Base-by-base conservation (phyloP, 2,329 filamentous ascomycete genomes). In the Aspergillus sp. region DNA sequence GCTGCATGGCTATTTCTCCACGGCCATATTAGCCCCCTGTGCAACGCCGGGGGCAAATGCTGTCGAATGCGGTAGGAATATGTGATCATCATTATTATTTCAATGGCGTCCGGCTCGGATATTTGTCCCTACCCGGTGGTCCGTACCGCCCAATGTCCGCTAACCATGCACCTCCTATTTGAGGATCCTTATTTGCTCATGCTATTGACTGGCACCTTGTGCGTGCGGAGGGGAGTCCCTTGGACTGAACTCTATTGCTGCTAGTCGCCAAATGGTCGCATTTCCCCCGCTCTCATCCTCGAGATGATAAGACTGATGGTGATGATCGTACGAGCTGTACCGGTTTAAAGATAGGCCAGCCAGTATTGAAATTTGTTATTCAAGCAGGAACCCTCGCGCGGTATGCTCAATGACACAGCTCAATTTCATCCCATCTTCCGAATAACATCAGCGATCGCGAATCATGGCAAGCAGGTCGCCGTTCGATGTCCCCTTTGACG, bases 401-500 rank as follows among this genome's bases (percentile, higher is more conserved):
- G 20, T 29, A 29, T 29, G 26, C 26, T 29, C 26, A 29, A 9
- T 29, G 26, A 29, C 9, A 7, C 2, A 29, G 7, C 26, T 6
- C 7, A 6, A 29, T 29, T 29, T 11, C 11, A 7, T 22, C 16
- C 16, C 16, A 39, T 18, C 29, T 32, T 22, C 18, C 42, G 55
- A 29, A n/a, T 58, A 22, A 24, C 7, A 20, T 49, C 6, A 14
- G 14, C n/a, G 7, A 50, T 42, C 14, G n/a, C 18, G 32, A 56
- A 50, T 39, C n/a, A 60, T 55, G 56, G 24, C 56, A 26, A 29
- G 24, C 26, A 16, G n/a, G 7, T 66, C 68, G 20, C 57, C 64
- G 2, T 73, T 69, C 54, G 71, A 73, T 45, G 64, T 57, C n/a
- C 70, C 75, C 5, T 81, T 77, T 60, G 80, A 82, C 61, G 67